A percentile compares a stretch with the other conserved stretches of the same genome.
These are phyloP conservation scores for Exophiala mesophila DNA, from an alignment of 2,329 filamentous ascomycete genomes.

Conservation along the genomic window DNA sequence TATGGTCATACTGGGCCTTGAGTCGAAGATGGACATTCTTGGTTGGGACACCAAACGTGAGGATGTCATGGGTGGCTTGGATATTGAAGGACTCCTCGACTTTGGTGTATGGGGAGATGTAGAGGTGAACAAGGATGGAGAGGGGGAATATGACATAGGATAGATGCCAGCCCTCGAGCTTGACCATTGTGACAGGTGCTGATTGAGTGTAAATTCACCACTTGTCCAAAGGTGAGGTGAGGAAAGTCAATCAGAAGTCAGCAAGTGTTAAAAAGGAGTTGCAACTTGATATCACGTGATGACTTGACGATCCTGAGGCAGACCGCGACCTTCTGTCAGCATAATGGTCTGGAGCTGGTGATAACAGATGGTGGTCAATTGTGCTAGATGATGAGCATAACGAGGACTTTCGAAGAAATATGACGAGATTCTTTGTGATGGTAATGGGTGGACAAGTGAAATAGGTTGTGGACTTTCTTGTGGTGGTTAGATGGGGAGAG, in stretches of 20 bases:
- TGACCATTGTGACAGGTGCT: conserved; percentile 5
- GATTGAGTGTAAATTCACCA: background rate
- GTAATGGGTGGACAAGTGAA: too few species aligned
- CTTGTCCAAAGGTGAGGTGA: too few species aligned
- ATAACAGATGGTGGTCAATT: too few species aligned
- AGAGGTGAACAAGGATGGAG: conserved; percentile 63
- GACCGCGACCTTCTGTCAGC: too few species aligned
- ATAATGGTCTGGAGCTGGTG: too few species aligned
- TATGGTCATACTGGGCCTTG: conserved; percentile 72
- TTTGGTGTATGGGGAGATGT: conserved; percentile 82
- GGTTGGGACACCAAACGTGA: conserved; percentile 69
- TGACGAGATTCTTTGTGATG: too few species aligned
- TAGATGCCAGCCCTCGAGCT: conserved; percentile 45
- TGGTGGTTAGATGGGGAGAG: too few species aligned
- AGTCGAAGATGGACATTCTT: conserved; percentile 50
- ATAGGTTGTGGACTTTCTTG: too few species aligned
- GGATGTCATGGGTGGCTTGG: conserved; percentile 85
- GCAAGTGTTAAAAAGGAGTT: background rate
- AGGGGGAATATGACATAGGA: conserved; percentile 45
- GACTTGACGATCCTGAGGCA: too few species aligned
- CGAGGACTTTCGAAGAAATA: too few species aligned
- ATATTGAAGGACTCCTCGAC: conserved; percentile 99
- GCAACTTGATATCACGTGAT: background rate
- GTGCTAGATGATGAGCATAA: too few species aligned
- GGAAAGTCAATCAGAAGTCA: background rate